Evolutionary conservation across 2,329 filamentous ascomycete genomes (phyloP).

Genomic region (Pezizomycotina sp.): DNA sequence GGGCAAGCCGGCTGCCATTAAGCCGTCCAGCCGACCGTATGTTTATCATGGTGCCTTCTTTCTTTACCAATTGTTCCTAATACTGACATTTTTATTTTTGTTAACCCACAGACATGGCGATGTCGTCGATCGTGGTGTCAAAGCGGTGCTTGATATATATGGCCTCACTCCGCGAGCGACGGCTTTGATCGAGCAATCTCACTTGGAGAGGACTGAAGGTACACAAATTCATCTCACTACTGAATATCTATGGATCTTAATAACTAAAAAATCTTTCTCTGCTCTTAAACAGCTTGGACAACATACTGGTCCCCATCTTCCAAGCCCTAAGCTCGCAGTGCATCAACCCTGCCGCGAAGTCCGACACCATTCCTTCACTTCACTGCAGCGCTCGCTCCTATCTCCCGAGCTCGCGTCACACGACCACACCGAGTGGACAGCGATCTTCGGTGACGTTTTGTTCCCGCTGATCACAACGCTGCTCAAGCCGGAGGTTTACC

Average conservation of each 20-base stretch:
- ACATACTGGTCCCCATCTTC: slow-evolving; percentile 97
- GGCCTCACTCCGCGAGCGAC: slow-evolving; percentile 68
- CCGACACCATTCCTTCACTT: slow-evolving; percentile 70
- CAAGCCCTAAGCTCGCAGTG: slow-evolving; percentile 76
- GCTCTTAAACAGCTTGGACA: slow-evolving; percentile 57
- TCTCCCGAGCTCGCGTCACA: slow-evolving; percentile 69
- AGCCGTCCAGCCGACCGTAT: too few relatives aligned
- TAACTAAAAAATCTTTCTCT: slow-evolving; percentile 23
- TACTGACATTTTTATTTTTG: slow-evolving; percentile 6
- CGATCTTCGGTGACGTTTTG: slow-evolving; percentile 83
- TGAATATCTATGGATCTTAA: background rate
- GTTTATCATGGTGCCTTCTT: slow-evolving; percentile 2
- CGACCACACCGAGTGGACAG: slow-evolving; percentile 80
- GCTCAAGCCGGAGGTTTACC: slow-evolving; percentile 86
- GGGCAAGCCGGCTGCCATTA: slow-evolving; percentile 20
- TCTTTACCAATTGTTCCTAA: slow-evolving; percentile 2
- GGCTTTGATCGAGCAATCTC: slow-evolving; percentile 76
- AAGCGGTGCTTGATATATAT: slow-evolving; percentile 67
- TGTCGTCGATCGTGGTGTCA: slow-evolving; percentile 58
- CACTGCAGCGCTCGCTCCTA: slow-evolving; percentile 68
- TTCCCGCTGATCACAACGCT: slow-evolving; percentile 79
- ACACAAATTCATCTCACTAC: slow-evolving; percentile 38
- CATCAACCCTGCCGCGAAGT: slow-evolving; percentile 91
- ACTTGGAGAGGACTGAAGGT: slow-evolving; percentile 71
- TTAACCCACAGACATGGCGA: slow-evolving; percentile 46